phyloP scores from a whole-genome alignment of 2,329 filamentous ascomycete species.

The Sordariomycetes sp. region DNA sequence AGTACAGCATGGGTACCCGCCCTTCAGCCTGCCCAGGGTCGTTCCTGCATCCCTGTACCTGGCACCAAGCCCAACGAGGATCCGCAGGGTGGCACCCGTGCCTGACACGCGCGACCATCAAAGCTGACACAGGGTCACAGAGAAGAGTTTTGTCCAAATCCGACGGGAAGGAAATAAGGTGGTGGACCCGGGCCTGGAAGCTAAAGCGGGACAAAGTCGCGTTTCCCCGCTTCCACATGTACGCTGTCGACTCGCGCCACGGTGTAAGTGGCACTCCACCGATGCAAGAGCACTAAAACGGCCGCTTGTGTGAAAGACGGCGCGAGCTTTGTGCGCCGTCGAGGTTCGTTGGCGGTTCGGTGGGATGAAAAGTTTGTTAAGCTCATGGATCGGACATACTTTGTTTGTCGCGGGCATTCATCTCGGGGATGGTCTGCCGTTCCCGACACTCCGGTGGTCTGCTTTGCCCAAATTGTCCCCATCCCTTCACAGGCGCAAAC shows the following conservation, averaged over 20 bases:
- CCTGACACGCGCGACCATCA: neutral
- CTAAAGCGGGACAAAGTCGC: neutral
- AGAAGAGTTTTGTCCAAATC: neutral
- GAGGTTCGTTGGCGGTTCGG: too few species aligned
- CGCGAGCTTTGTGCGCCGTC: too few species aligned
- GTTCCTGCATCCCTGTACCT: conserved; percentile 4
- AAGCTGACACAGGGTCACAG: neutral
- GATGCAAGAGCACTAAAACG: too few species aligned
- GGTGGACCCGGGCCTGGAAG: neutral
- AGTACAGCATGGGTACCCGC: neutral
- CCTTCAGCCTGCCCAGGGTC: neutral
- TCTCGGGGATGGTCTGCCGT: too few species aligned
- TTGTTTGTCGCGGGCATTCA: neutral
- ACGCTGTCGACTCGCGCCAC: conserved; percentile 1
- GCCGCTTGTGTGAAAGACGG: too few species aligned
- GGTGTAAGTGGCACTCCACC: neutral
- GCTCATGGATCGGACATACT: neutral
- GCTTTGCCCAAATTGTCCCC: conserved; percentile 5
- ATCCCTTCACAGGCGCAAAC: neutral
- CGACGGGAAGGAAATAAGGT: neutral
- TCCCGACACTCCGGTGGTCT: neutral
- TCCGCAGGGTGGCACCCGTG: neutral
- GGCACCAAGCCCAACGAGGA: neutral
- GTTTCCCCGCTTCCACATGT: neutral
- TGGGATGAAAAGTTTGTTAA: neutral